These are phyloP conservation scores for Suhomyces prunicola DNA, from an alignment of 805 yeast genomes.

Conservation along the genomic window DNA sequence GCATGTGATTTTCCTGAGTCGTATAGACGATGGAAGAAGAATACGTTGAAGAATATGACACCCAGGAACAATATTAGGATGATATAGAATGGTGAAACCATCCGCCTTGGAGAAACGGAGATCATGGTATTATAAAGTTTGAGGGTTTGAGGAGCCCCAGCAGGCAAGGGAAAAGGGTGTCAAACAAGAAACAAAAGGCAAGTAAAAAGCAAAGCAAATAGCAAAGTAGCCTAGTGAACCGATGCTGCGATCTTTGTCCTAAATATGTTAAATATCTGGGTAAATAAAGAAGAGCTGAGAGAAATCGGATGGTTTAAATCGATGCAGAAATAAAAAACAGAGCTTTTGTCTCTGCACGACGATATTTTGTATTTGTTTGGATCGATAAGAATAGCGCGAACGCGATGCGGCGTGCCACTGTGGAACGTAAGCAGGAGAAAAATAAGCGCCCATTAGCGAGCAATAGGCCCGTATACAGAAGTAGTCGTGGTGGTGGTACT, in stretches of 20 bases:
- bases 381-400: background rate
- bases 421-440: background rate
- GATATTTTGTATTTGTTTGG: background rate
- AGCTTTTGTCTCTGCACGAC: background rate
- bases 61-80: constrained; percentile 5
- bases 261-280: background rate
- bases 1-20: background rate
- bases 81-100: constrained; percentile 10
- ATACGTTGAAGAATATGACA: constrained; percentile 8
- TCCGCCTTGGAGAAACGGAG: constrained; percentile 9
- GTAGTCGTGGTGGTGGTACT: background rate
- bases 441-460: background rate
- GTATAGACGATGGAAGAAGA: constrained; percentile 5
- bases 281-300: background rate
- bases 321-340: background rate
- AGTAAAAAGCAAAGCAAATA: background rate
- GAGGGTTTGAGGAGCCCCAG: background rate
- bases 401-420: background rate
- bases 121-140: background rate
- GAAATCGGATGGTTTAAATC: background rate
- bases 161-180: background rate
- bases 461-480: too few relatives aligned
- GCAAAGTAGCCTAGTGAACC: background rate
- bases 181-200: background rate
- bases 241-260: background rate